Base-by-base conservation (phyloP, 129 eudicot species). In the Cynara cardunculus region DNA sequence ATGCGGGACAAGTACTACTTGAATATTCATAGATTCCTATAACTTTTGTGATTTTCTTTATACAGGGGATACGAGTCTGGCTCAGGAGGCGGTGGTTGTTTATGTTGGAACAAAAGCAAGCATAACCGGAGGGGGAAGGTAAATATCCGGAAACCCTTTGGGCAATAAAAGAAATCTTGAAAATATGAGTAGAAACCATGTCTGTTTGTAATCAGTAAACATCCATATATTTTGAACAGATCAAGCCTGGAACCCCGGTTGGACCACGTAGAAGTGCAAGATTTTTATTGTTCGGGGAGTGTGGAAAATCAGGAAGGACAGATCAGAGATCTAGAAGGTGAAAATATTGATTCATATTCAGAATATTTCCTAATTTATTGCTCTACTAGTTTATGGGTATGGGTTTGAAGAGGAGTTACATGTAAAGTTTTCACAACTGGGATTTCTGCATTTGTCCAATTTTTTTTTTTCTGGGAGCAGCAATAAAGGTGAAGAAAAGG, bases 21-120 rank as follows among this genome's bases (percentile, higher is more conserved):
- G 2, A 32, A 37, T 41, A 41, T 69, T 37, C 49, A 3, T 62
- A 35, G 72, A 61, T 73, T 72, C 46, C 71, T 80, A 66, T 61
- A 64, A 74, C 56, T 72, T 12, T 69, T 76, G 1, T 78, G 69
- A 64, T 13, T 76, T 59, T 59, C 35, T 0, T 44, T 73, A 19
- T 70, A 70, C 72, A 92, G 97, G 82, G 97, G 94, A 30, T 92
- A 92, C 37, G 96, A 93, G 81, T 93, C 96, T 56, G 93, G 96
- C 69, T 78, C 98, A 27, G 98, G 93, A 75, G 84, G 75, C 19
- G 87, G 88, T 10, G 96, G 98, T 56, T 93, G 98, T 56, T 83
- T 93, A 76, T 90, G 98, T 82, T 93, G 90, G 89, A 92, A 89
- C 49, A 87, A 82, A 73, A 68, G 84, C 24, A 84, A 73, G 89